Evolutionary conservation across 1,284 basidiomycete genomes (phyloP), one percentile per base, ranked within the genome.

Genomic region (Malassezia caprae): DNA sequence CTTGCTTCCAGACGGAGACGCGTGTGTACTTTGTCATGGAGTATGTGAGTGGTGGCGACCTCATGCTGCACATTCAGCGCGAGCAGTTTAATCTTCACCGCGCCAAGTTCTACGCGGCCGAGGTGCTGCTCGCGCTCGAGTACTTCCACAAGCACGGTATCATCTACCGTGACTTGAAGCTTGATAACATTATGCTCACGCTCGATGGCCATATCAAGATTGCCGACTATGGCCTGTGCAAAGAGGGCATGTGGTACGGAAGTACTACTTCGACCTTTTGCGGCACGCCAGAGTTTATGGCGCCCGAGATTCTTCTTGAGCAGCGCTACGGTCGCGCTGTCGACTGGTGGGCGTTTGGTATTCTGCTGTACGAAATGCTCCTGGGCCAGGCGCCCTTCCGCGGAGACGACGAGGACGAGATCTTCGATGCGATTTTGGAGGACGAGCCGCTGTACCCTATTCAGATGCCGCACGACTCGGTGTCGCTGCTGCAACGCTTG

Each of bases 261-360:
- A 84, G 84, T 69, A 96, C 93, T n/a, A 99, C 94, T 4, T 89
- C 87, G 73, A 99, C 94, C 1, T 99, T 99, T 78, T 99, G 94
- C 78, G 94, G 94, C 53, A 99, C 94, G 35, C 94, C 94, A 0
- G 94, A 99, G 76, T 98, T 98, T 76, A 98, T 99, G 94, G 94
- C 94, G 32, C 94, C 94, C 6, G 94, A 99, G 88, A 98, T 99
- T 73, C 80, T 99, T 52, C 81, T 98, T 27, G 94, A 98, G 77
- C 93, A 98, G 78, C 86, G 90, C 52, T 99, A 99, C 71, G 90
- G 90, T 11, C 86, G 90, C 41, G 94, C 94, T 5, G 94, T 98
- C 48, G 94, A 99, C 73, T 99, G 94, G 94, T 99, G 94, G 94
- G 94, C 94, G 8, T 98, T 98, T 73, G 94, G 94, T 62, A 93